Percentiles rank a stretch among this genome's conserved stretches.
Evolutionary conservation across 371 early-diverging fungal species (phyloP).

Genomic region (Circinella umbellata): DNA sequence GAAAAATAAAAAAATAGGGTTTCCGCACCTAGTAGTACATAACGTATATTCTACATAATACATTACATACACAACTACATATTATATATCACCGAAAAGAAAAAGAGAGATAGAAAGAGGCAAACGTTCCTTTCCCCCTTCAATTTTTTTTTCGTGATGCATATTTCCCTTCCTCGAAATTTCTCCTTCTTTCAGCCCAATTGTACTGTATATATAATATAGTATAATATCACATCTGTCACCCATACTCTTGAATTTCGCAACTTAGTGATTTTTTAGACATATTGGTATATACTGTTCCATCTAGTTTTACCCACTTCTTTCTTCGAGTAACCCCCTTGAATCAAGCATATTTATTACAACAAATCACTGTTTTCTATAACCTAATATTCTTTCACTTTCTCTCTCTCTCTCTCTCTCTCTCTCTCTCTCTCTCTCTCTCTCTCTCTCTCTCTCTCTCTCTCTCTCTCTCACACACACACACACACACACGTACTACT

Average conservation of each 20-base stretch:
- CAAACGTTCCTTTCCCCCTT: background rate
- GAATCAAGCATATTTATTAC: background rate
- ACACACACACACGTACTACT: no score
- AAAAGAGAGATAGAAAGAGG: background rate
- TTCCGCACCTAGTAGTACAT: background rate
- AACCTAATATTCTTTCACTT: background rate
- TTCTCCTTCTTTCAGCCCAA: slow-evolving; percentile 3
- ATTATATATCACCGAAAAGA: no score
- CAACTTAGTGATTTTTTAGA: background rate
- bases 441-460: background rate
- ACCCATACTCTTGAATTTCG: background rate
- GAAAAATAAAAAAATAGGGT: slow-evolving; percentile 2
- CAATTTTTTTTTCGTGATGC: background rate
- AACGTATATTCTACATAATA: no score
- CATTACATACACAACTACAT: no score
- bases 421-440: background rate
- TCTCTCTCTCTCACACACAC: background rate
- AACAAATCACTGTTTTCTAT: background rate
- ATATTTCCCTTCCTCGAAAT: background rate
- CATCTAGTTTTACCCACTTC: background rate
- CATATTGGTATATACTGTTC: background rate
- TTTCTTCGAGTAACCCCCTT: background rate
- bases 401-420: background rate
- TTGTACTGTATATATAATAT: background rate
- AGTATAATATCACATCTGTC: no score